Conservation (phyloP, 1,139 yeast species). For the Debaryomyces fabryi region DNA sequence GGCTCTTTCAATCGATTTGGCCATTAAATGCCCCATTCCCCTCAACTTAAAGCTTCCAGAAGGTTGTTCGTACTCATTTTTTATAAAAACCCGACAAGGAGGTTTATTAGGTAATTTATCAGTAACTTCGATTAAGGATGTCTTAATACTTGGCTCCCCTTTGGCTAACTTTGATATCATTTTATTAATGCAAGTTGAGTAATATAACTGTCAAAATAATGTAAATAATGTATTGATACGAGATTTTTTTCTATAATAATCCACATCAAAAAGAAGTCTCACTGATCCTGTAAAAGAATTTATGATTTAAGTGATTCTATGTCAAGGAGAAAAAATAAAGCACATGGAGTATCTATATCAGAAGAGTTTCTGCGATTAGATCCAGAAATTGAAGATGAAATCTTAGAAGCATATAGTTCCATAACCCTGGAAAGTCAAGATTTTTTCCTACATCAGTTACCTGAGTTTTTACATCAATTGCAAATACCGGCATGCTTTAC, state of each 20-base stretch:
- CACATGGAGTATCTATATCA: neutral
- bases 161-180: neutral
- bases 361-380: slow-evolving; percentile 20
- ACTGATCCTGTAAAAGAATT: neutral
- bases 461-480: slow-evolving; percentile 26
- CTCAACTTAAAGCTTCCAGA: slow-evolving; percentile 73
- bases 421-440: slow-evolving; percentile 32
- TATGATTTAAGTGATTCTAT: neutral
- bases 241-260: neutral
- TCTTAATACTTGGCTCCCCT: slow-evolving; percentile 35
- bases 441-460: slow-evolving; percentile 31
- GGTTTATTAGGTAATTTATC: slow-evolving; percentile 31
- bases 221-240: too few relatives aligned
- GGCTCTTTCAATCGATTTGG: slow-evolving; percentile 27
- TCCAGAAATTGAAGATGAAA: slow-evolving; percentile 35
- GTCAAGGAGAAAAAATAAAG: neutral
- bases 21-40: slow-evolving; percentile 58
- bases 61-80: slow-evolving; percentile 70
- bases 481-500: slow-evolving; percentile 37
- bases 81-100: slow-evolving; percentile 55
- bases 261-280: neutral
- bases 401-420: slow-evolving; percentile 31
- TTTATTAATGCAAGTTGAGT: neutral
- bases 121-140: slow-evolving; percentile 46
- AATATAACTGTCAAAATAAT: neutral